These are phyloP conservation scores for Viola pubescens DNA, from an alignment of 441 rosid species.

Conservation along the genomic window DNA sequence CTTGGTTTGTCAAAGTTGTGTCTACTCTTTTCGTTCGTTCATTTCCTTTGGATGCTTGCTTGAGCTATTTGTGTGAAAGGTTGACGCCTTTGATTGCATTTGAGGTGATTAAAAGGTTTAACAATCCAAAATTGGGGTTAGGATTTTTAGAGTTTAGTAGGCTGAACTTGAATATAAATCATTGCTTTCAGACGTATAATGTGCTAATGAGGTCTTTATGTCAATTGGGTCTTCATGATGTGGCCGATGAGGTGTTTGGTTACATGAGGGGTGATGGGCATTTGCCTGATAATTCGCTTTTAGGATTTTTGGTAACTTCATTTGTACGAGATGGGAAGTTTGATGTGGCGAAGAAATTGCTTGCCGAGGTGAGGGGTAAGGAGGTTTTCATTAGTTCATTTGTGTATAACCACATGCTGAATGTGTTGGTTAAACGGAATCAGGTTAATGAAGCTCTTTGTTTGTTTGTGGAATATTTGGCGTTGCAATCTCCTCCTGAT, in stretches of 20 bases:
- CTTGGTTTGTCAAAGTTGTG: constrained; percentile 74
- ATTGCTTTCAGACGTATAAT: constrained; percentile 49
- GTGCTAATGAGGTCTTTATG: constrained; percentile 55
- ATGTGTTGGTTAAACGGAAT: constrained; percentile 38
- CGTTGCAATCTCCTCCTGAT: constrained; percentile 38
- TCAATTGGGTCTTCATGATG: constrained; percentile 46
- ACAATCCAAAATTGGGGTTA: constrained; percentile 49
- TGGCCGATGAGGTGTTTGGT: constrained; percentile 36
- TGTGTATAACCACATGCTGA: constrained; percentile 45
- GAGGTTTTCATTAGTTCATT: constrained; percentile 28
- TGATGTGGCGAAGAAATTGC: constrained; percentile 39
- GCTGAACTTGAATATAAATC: constrained; percentile 37
- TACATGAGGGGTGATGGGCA: constrained; percentile 66
- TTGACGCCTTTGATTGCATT: constrained; percentile 49
- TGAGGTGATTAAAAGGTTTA: constrained; percentile 52
- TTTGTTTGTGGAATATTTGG: constrained; percentile 38
- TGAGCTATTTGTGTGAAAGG: constrained; percentile 45
- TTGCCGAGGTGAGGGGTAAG: constrained; percentile 34
- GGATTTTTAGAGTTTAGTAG: constrained; percentile 60
- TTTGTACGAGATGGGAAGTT: constrained; percentile 36
- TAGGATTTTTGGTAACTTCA: constrained; percentile 45
- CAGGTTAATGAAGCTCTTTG: constrained; percentile 48
- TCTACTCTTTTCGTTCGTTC: constrained; percentile 43
- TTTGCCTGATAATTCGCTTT: constrained; percentile 31
- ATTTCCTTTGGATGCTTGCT: constrained; percentile 31